Base-by-base conservation (phyloP, 2,329 filamentous ascomycete species). In the Mycogone perniciosa region DNA sequence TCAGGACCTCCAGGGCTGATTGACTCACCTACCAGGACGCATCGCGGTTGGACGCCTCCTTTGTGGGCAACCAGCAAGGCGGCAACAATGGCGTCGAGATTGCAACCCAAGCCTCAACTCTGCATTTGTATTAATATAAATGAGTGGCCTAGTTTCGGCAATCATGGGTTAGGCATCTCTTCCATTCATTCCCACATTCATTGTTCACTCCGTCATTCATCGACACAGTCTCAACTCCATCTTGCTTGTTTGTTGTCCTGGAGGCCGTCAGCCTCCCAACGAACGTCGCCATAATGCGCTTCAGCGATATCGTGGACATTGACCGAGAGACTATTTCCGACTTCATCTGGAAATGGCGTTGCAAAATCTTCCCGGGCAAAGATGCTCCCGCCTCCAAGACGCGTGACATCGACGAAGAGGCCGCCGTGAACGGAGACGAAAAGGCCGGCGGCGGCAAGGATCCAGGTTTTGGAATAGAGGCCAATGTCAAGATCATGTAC, bases 401-500 rank as follows among this genome's bases (percentile, higher is more conserved):
- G 56, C 29, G 41, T 53, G 50, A 54, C 11, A 46, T 55, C 6
- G 45, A 59, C 20, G 48, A 35, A 11, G 55, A 60, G 1, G 53
- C 54, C 13, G 40, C 39, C 34, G 55, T 52, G 42, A 45, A 40
- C 27, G 31, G 5, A 7, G 31, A 46, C 10, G 46, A 45, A 31
- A 41, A 47, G 11, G 42, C 44, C 44, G 33, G 33, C 43, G 45
- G 7, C 4, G 44, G 52, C 46, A 64, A 60, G 40, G 59, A 63
- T 38, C 55, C 64, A 3, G 54, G 52, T 2, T 62, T 67, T 29
- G 67, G 65, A 11, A 52, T 56, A 26, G 62, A 67, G 7, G 53
- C 60, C 20, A 56, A 56, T 43, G 60, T 71, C 54, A 71, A 72
- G 60, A 70, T 64, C 2, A 56, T 72, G 8, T 75, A 71, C 58